Evolutionary conservation across 371 early-diverging fungal species (phyloP), one percentile per base, ranked within the genome.

Genomic region (Mortierella sp.): DNA sequence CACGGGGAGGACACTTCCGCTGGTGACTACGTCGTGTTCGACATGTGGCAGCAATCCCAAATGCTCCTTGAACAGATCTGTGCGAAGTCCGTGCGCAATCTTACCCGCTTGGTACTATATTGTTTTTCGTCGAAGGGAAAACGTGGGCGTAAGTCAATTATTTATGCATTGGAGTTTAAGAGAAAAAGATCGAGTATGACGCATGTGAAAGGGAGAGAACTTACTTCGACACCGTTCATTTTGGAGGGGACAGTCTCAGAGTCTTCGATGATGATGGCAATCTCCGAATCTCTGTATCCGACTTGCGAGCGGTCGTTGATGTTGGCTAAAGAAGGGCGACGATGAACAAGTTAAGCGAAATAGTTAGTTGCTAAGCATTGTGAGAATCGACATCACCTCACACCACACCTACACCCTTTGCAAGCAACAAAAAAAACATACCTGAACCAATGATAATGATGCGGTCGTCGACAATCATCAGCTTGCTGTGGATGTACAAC

Each of bases 201-300:
- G 57, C 74, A 45, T 26, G n/a, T 28, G 45, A 52, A 4, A 65
- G 19, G 31, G 16, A 52, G 42, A 4, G 65, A 2, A 47, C 78
- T 84, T 90, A 93, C 94, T 26, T 90, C 89, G 47, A 93, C 88
- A 6, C 95, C 96, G 81, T 95, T 89, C 96, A 97, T 95, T 55
- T 89, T 90, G 0, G 95, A 92, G 13, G 89, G 84, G 0, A 97
- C 90, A 63, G 89, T 90, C 50, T 94, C 91, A 3, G 93, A 90
- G 81, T 97, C 97, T 88, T 96, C 96, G 47, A 97, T 90, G n/a
- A 97, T 73, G 82, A 96, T 91, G 26, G 96, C 96, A 57, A 97
- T 91, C 90, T 98, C 99, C 4, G 97, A 96, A 83, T 98, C 99
- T 72, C 98, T 93, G 78, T 93, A 94, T 26, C 99, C 99, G 44